A percentile compares a stretch with the other conserved stretches of the same genome.
These are phyloP conservation scores for Penicillium sp. DNA, from an alignment of 2,329 filamentous ascomycete genomes.

Conservation along the genomic window DNA sequence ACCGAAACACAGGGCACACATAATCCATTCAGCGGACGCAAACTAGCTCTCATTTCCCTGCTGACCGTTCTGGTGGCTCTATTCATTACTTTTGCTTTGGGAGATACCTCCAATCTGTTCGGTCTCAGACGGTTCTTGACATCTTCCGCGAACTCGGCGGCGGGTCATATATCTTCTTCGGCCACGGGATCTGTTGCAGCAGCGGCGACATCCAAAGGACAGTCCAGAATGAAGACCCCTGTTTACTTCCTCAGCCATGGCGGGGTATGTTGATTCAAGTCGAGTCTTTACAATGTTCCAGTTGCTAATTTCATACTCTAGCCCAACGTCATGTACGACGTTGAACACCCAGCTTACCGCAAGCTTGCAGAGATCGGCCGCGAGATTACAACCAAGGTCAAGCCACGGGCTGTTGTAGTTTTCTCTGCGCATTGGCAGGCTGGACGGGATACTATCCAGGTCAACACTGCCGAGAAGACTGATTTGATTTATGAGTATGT, in stretches of 20 bases:
- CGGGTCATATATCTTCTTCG: slow-evolving; percentile 3
- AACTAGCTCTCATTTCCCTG: slow-evolving; percentile 17
- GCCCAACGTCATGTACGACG: slow-evolving; percentile 67
- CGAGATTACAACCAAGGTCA: slow-evolving; percentile 67
- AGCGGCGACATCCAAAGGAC: background rate
- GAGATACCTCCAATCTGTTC: slow-evolving; percentile 30
- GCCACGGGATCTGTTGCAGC: slow-evolving; percentile 1
- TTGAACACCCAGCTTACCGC: slow-evolving; percentile 62
- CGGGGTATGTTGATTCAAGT: slow-evolving; percentile 33
- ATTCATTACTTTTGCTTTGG: slow-evolving; percentile 18
- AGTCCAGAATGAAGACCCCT: slow-evolving; percentile 41
- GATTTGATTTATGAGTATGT: slow-evolving; percentile 66
- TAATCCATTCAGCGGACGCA: slow-evolving; percentile 1
- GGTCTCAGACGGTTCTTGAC: slow-evolving; percentile 24
- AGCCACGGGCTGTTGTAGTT: slow-evolving; percentile 68
- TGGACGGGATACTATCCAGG: slow-evolving; percentile 52
- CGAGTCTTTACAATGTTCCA: background rate
- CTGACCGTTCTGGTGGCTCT: slow-evolving; percentile 22
- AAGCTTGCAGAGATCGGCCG: slow-evolving; percentile 62
- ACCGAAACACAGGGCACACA: slow-evolving; percentile 1
- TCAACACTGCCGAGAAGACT: slow-evolving; percentile 63
- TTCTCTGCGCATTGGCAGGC: slow-evolving; percentile 77
- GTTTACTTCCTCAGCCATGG: slow-evolving; percentile 54
- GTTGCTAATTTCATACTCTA: slow-evolving; percentile 11
- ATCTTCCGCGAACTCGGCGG: slow-evolving; percentile 11